Conservation (phyloP, 257 asterid species). For the Solanum medicagineum region DNA sequence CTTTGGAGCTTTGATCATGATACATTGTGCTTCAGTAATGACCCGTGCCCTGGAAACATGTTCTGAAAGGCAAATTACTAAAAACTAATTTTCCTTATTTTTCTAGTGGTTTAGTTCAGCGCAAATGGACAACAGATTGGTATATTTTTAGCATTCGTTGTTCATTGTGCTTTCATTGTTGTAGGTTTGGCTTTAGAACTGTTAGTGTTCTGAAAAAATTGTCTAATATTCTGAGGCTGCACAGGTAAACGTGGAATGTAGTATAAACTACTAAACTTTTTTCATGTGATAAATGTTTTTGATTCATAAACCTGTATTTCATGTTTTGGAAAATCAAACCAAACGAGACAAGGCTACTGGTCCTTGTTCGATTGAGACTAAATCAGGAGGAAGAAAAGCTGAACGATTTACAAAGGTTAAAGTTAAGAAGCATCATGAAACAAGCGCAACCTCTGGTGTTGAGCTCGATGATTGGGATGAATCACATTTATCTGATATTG, state of each 20-base stretch:
- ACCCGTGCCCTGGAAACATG: too few relatives aligned
- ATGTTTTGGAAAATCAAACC: conserved; percentile 32
- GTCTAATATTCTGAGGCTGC: not conserved
- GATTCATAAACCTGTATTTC: not conserved
- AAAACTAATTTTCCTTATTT: not conserved
- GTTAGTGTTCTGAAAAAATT: not conserved
- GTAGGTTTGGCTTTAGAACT: not conserved
- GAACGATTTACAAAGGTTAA: conserved; percentile 28
- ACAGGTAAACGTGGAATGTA: too few relatives aligned
- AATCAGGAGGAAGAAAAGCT: conserved; percentile 23
- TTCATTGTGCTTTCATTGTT: not conserved
- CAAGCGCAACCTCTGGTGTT: conserved; percentile 13
- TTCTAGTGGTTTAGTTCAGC: not conserved
- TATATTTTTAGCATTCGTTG: not conserved
- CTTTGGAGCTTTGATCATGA: not conserved
- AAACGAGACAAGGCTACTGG: conserved; percentile 24
- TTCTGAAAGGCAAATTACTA: not conserved
- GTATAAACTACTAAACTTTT: not conserved
- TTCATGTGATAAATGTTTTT: not conserved
- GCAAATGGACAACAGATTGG: not conserved
- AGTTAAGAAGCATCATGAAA: conserved; percentile 27
- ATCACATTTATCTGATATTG: conserved; percentile 25
- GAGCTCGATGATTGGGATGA: conserved; percentile 48
- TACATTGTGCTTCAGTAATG: not conserved
- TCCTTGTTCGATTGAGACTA: conserved; percentile 15